Conservation (phyloP, 1,139 yeast species). For the Taphrina deformans region DNA sequence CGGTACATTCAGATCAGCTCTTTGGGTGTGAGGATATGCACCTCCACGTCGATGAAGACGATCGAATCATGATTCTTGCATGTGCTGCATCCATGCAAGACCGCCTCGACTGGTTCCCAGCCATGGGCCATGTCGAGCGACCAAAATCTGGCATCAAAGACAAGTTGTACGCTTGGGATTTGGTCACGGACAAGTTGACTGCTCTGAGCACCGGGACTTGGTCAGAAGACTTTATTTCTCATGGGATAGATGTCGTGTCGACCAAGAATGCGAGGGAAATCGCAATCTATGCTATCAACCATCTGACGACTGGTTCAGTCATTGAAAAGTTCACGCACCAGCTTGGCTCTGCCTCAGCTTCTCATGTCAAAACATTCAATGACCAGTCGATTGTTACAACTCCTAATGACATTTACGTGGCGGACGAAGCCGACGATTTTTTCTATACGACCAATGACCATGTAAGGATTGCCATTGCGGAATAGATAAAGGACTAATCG, state of each 20-base stretch:
- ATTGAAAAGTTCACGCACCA: conserved; percentile 29
- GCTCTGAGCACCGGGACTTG: neutral
- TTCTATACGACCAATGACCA: conserved; percentile 33
- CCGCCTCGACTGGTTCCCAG: conserved; percentile 31
- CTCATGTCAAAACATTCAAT: conserved; percentile 24
- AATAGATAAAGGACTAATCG: neutral
- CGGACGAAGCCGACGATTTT: conserved; percentile 17
- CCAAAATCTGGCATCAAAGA: conserved; percentile 19
- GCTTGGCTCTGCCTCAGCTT: conserved; percentile 3
- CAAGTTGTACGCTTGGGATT: conserved; percentile 29
- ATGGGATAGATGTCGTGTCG: conserved; percentile 25
- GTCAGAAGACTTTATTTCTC: conserved; percentile 14
- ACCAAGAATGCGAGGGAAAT: conserved; percentile 7
- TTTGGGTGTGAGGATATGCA: conserved; percentile 30
- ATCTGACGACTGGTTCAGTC: conserved; percentile 22
- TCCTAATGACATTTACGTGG: conserved; percentile 30
- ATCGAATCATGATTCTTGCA: conserved; percentile 16
- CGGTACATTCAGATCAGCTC: conserved; percentile 13
- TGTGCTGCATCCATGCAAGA: conserved; percentile 20
- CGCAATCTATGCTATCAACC: conserved; percentile 29
- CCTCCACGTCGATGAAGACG: conserved; percentile 29
- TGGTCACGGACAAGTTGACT: conserved; percentile 14
- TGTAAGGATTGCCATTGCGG: neutral
- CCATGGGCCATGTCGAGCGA: conserved; percentile 9
- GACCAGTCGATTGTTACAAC: conserved; percentile 17